A percentile compares a stretch with the other conserved stretches of the same genome.
These are phyloP conservation scores for Epichloe sibirici DNA, from an alignment of 2,329 filamentous ascomycete species.

Conservation along the genomic window DNA sequence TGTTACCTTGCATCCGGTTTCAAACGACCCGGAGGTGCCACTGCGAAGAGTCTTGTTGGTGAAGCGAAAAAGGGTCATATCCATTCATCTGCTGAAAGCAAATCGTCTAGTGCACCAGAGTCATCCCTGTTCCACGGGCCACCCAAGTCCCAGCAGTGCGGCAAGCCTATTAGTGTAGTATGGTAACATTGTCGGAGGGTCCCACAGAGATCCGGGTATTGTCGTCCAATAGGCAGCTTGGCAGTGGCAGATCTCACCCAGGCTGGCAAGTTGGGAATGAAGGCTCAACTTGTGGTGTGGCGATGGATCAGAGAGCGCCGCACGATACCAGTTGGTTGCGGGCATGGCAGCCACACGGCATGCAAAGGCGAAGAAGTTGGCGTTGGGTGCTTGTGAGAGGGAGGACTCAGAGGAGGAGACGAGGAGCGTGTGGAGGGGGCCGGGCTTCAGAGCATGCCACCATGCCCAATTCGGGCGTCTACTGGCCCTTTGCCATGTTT, in stretches of 20 bases:
- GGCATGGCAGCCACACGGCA: background rate
- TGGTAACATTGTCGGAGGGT: slow-evolving; percentile 3
- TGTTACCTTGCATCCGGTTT: background rate
- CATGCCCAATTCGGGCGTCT: background rate
- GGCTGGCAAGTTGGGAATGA: background rate
- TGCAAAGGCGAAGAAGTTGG: too few relatives aligned
- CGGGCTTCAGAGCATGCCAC: background rate
- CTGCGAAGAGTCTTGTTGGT: background rate
- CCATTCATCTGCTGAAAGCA: background rate
- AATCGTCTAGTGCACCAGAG: background rate
- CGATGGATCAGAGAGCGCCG: too few relatives aligned
- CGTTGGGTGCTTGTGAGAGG: background rate
- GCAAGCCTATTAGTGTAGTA: background rate
- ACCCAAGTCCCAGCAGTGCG: slow-evolving; percentile 5
- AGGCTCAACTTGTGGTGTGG: background rate
- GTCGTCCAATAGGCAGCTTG: background rate
- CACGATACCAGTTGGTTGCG: background rate
- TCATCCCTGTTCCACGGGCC: background rate
- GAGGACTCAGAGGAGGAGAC: background rate
- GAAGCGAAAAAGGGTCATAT: background rate
- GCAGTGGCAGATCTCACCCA: slow-evolving; percentile 2
- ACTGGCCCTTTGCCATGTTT: background rate
- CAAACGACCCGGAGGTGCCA: background rate
- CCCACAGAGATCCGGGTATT: background rate
- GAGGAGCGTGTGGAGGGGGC: background rate